Percentiles rank a stretch among this genome's conserved stretches.
These are phyloP conservation scores for Fusarium acutatum DNA, from an alignment of 2,329 filamentous ascomycete genomes.

Conservation along the genomic window DNA sequence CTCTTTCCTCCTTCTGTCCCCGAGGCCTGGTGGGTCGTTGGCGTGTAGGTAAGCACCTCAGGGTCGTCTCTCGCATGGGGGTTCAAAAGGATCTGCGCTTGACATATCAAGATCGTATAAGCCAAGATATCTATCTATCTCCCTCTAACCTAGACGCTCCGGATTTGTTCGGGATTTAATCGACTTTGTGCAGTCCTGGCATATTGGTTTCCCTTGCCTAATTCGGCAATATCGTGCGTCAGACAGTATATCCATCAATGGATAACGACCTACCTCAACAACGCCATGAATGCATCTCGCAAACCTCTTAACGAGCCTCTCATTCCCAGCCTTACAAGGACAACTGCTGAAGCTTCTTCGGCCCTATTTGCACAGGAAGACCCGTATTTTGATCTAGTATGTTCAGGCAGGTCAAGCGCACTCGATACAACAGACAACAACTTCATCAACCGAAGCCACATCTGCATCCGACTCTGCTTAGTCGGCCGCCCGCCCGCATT, in stretches of 20 bases:
- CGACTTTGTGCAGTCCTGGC: background rate
- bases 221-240: background rate
- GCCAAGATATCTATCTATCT: background rate
- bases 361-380: conserved; percentile 16
- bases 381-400: conserved; percentile 5
- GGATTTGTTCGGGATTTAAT: background rate
- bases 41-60: conserved; percentile 13
- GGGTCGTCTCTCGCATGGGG: conserved; percentile 19
- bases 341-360: conserved; percentile 4
- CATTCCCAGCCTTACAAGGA: conserved; percentile 21
- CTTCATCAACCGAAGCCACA: conserved; percentile 18
- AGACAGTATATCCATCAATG: background rate
- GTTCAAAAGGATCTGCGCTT: conserved; percentile 12
- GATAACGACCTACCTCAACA: background rate
- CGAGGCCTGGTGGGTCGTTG: conserved; percentile 8
- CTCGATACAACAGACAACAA: conserved; percentile 9
- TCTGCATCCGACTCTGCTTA: conserved; percentile 33
- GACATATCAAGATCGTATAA: conserved; percentile 10
- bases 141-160: background rate
- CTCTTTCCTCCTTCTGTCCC: conserved; percentile 8
- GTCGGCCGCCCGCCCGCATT: conserved; percentile 37
- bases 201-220: background rate
- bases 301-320: background rate
- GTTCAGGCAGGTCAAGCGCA: conserved; percentile 7
- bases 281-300: background rate